These are phyloP conservation scores for Aspergillus saccharolyticus DNA, from an alignment of 495 filamentous ascomycete species.

Conservation along the genomic window DNA sequence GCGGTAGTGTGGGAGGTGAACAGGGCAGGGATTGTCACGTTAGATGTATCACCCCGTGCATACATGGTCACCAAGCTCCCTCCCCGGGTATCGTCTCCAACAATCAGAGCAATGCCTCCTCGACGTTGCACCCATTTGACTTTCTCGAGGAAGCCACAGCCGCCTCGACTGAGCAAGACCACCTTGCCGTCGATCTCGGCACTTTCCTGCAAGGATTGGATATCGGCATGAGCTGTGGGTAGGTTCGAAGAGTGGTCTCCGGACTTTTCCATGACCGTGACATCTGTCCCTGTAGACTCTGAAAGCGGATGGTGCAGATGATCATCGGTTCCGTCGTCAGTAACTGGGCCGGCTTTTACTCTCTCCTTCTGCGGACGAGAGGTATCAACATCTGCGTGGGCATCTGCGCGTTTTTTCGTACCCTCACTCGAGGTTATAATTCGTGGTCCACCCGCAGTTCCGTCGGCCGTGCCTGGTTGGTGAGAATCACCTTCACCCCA, in stretches of 20 bases:
- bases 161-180: conserved; percentile 82
- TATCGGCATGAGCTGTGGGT: conserved; percentile 71
- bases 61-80: conserved; percentile 93
- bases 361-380: conserved; percentile 19
- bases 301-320: conserved; percentile 69
- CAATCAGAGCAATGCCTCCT: conserved; percentile 83
- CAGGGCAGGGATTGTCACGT: conserved; percentile 86
- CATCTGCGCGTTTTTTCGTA: conserved; percentile 17
- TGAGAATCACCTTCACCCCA: conserved; percentile 60
- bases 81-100: conserved; percentile 86
- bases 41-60: conserved; percentile 87
- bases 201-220: conserved; percentile 88
- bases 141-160: conserved; percentile 96
- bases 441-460: background rate
- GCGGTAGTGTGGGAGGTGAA: conserved; percentile 96
- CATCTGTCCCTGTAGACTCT: conserved; percentile 36
- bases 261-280: conserved; percentile 29
- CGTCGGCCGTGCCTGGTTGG: conserved; percentile 18
- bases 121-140: conserved; percentile 92
- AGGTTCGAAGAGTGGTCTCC: conserved; percentile 41
- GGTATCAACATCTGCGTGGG: conserved; percentile 21
- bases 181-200: conserved; percentile 93
- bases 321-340: conserved; percentile 87
- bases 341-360: conserved; percentile 21
- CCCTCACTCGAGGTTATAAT: background rate